Evolutionary conservation across 768 basidiomycete species (phyloP).

Genomic region (Phaeotremella skinneri): DNA sequence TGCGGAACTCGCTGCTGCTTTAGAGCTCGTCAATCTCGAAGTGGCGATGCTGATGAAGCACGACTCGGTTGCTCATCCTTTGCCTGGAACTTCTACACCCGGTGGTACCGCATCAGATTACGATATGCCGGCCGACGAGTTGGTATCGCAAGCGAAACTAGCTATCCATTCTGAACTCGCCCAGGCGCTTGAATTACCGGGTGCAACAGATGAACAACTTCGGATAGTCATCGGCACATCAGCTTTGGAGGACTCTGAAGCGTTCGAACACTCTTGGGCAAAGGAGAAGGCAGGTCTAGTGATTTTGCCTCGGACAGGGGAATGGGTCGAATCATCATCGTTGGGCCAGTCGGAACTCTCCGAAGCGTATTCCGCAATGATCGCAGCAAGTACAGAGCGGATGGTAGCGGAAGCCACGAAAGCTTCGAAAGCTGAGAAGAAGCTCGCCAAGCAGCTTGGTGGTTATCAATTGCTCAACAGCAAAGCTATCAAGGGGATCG

Average conservation of each 20-base stretch:
- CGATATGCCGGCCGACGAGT: slow-evolving; percentile 62
- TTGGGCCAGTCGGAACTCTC: slow-evolving; percentile 55
- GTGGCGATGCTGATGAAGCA: slow-evolving; percentile 76
- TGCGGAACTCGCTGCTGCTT: slow-evolving; percentile 57
- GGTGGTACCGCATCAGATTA: slow-evolving; percentile 67
- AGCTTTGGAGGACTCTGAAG: slow-evolving; percentile 59
- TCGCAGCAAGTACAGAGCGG: slow-evolving; percentile 63
- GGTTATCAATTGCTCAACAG: slow-evolving; percentile 80
- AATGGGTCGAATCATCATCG: slow-evolving; percentile 66
- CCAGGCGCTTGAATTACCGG: slow-evolving; percentile 73
- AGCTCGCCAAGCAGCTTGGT: slow-evolving; percentile 78
- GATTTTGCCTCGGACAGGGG: slow-evolving; percentile 60
- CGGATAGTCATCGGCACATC: slow-evolving; percentile 70
- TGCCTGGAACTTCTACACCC: slow-evolving; percentile 78
- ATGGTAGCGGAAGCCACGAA: slow-evolving; percentile 80
- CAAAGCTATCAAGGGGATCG: slow-evolving; percentile 55
- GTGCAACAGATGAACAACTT: slow-evolving; percentile 73
- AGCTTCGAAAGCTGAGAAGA: slow-evolving; percentile 84
- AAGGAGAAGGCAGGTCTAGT: slow-evolving; percentile 62
- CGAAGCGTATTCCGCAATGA: slow-evolving; percentile 60
- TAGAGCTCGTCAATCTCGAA: slow-evolving; percentile 70
- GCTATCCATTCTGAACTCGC: slow-evolving; percentile 80
- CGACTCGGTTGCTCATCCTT: slow-evolving; percentile 79
- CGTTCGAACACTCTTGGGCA: slow-evolving; percentile 68
- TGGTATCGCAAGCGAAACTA: slow-evolving; percentile 65